These are phyloP conservation scores for Colletotrichum somersetense DNA, from an alignment of 2,329 filamentous ascomycete genomes.

Conservation along the genomic window DNA sequence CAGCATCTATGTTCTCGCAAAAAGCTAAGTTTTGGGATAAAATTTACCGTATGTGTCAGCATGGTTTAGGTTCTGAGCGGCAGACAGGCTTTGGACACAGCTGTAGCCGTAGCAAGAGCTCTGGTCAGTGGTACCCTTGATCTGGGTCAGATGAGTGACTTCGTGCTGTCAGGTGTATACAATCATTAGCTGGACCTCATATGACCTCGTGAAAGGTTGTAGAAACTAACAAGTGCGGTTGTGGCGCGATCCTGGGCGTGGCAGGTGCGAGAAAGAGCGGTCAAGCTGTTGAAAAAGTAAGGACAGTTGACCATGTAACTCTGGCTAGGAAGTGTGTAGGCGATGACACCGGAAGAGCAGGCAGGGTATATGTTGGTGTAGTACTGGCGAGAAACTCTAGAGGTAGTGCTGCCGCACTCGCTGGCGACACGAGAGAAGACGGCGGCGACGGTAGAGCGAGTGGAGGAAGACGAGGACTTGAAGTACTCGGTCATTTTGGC, in stretches of 20 bases:
- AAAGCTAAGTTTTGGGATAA: background rate
- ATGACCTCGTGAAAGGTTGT: background rate
- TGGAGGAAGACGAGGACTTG: conserved; percentile 64
- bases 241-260: conserved; percentile 75
- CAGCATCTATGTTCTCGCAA: background rate
- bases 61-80: conserved; percentile 67
- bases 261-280: conserved; percentile 63
- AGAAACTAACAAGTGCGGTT: conserved; percentile 61
- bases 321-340: conserved; percentile 56
- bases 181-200: background rate
- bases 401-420: conserved; percentile 66
- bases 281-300: conserved; percentile 68
- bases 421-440: conserved; percentile 64
- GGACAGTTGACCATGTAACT: conserved; percentile 73
- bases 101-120: conserved; percentile 66
- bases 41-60: conserved; percentile 67
- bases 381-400: conserved; percentile 65
- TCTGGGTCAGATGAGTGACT: conserved; percentile 70
- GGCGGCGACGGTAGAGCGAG: conserved; percentile 63
- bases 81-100: conserved; percentile 63
- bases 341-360: conserved; percentile 54
- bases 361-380: conserved; percentile 68
- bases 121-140: conserved; percentile 70
- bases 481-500: conserved; percentile 72
- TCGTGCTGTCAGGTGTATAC: conserved; percentile 60